Evolutionary conservation across 768 basidiomycete species (phyloP), one percentile per base, ranked within the genome.

Genomic region (Pulveroboletus sp.): DNA sequence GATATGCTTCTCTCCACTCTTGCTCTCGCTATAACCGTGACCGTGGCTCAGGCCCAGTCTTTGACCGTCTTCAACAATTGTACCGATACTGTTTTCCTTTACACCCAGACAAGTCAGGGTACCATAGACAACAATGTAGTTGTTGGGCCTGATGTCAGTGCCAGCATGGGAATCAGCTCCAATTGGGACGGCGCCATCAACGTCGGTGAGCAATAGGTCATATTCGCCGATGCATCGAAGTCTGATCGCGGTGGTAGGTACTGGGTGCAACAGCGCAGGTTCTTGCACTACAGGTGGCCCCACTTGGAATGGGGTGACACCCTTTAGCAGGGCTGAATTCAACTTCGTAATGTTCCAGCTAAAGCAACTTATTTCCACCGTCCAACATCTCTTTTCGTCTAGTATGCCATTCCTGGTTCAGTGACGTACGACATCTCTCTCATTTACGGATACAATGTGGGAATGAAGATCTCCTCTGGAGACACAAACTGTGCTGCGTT

Each of bases 381-480:
- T 29, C 27, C n/a, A n/a, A n/a, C 13, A n/a, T 19, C 34, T 14
- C 9, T 6, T 2, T 5, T 23, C 20, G 3, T 12, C 14, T 12
- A 50, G 49, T 50, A 27, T 20, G 49, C 49, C 6, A 50, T 50
- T 20, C 43, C 43, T 12, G 49, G 43, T 12, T 43, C 31, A 10
- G 57, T 62, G 26, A 54, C 57, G 30, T 62, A 58, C 22, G 54
- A 54, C 37, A 62, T 62, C 36, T 62, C 61, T 11, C 52, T 60
- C 19, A 60, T 60, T 23, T 60, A 51, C 22, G 59, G 59, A 8
- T 62, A 62, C 40, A 62, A 56, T 30, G 60, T 56, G 46, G 57
- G 57, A 5, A 56, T 59, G 60, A 12, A 51, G 45, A 62, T 62
- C 31, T 53, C 57, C 16, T 55, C 52, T 6, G 47, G 42, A 11